Evolutionary conservation across 1,139 yeast genomes (phyloP).

Genomic region (Lodderomyces orthopsilosis): DNA sequence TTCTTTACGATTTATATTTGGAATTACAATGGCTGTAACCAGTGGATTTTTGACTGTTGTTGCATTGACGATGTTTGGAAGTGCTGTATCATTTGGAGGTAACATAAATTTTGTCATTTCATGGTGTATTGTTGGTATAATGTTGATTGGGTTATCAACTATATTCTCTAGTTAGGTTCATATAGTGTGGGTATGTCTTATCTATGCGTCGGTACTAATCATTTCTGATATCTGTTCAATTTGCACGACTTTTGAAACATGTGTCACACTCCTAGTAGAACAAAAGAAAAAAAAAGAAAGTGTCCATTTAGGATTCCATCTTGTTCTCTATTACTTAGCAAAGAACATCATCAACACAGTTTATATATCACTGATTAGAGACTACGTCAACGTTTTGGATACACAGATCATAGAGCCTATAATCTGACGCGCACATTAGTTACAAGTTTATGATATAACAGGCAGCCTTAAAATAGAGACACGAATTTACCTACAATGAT

Average conservation of each 20-base stretch:
- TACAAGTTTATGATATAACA: too few species aligned
- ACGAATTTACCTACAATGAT: conserved; percentile 24
- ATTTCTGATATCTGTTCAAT: neutral
- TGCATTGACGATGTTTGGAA: conserved; percentile 81
- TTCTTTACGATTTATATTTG: conserved; percentile 50
- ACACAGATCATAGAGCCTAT: too few species aligned
- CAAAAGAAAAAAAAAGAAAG: neutral
- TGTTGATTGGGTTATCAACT: conserved; percentile 32
- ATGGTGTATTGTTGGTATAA: conserved; percentile 54
- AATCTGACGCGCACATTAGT: too few species aligned
- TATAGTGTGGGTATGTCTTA: neutral
- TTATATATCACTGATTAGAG: too few species aligned
- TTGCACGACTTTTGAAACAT: neutral
- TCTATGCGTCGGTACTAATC: neutral
- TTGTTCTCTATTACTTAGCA: neutral
- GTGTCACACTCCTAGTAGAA: neutral
- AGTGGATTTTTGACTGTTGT: conserved; percentile 82
- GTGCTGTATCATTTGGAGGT: conserved; percentile 72
- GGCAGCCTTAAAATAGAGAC: neutral
- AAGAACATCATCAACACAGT: too few species aligned
- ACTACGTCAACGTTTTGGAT: too few species aligned
- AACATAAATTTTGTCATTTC: conserved; percentile 47
- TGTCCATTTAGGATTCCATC: neutral
- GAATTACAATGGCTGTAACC: conserved; percentile 66
- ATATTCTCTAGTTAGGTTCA: conserved; percentile 9